phyloP scores from a whole-genome alignment of 2,329 filamentous ascomycete species.

The Grosmannia serpens region DNA sequence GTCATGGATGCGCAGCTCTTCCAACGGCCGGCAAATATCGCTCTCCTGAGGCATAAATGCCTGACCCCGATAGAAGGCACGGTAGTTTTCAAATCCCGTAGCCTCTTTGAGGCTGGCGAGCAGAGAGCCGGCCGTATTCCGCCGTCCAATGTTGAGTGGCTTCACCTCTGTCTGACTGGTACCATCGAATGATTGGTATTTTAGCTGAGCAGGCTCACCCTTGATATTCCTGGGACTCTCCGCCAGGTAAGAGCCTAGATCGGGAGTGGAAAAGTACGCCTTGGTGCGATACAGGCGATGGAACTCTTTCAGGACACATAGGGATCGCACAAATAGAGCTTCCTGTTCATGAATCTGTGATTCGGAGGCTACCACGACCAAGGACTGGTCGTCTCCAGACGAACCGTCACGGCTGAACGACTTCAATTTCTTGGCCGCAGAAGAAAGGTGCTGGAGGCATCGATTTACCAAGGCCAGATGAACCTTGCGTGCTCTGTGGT shows the following conservation, averaged over 20 bases:
- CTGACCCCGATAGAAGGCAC: slow-evolving; percentile 58
- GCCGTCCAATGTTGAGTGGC: slow-evolving; percentile 52
- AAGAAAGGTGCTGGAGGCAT: slow-evolving; percentile 59
- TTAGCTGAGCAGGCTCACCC: slow-evolving; percentile 55
- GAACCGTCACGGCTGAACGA: slow-evolving; percentile 27
- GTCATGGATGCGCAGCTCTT: slow-evolving; percentile 54
- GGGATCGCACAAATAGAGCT: slow-evolving; percentile 54
- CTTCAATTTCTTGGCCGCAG: slow-evolving; percentile 48
- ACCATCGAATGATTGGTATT: slow-evolving; percentile 64
- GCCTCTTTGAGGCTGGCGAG: slow-evolving; percentile 53
- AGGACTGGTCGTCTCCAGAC: slow-evolving; percentile 36
- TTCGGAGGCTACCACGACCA: slow-evolving; percentile 38
- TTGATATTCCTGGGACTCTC: slow-evolving; percentile 39
- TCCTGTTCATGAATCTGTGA: slow-evolving; percentile 42
- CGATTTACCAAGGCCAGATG: slow-evolving; percentile 63
- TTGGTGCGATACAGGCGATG: slow-evolving; percentile 52
- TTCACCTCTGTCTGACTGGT: slow-evolving; percentile 46
- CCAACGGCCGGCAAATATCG: slow-evolving; percentile 49
- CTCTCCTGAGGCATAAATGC: slow-evolving; percentile 50
- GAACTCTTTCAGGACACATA: slow-evolving; percentile 58
- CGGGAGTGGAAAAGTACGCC: slow-evolving; percentile 47
- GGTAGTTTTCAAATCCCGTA: slow-evolving; percentile 68
- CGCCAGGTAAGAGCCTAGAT: slow-evolving; percentile 41
- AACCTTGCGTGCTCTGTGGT: slow-evolving; percentile 38
- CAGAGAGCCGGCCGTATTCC: slow-evolving; percentile 60